Evolutionary conservation across 208 protist species (phyloP).

Genomic region (Leishmania arabica): DNA sequence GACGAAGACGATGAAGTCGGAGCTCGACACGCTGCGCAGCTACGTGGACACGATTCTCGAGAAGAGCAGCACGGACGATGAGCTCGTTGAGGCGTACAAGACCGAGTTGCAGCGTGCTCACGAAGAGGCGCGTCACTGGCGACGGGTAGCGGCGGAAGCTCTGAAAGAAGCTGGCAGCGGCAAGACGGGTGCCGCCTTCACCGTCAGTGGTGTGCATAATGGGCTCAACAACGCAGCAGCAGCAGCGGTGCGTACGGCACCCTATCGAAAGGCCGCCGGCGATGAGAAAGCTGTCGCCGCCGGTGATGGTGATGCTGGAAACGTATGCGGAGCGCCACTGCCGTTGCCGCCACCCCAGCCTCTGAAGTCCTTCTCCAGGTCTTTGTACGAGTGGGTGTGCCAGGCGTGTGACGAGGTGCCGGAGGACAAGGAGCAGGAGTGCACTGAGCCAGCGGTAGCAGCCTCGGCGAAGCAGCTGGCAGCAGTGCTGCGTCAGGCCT

Average conservation of each 20-base stretch:
- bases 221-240: background rate
- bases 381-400: conserved; percentile 27
- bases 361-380: background rate
- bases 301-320: background rate
- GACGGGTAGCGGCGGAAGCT: conserved; percentile 2
- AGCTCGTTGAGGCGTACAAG: conserved; percentile 70
- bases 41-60: conserved; percentile 61
- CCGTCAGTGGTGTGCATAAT: conserved; percentile 9
- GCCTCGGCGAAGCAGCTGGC: conserved; percentile 8
- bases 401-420: conserved; percentile 16
- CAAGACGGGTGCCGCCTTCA: background rate
- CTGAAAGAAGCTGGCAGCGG: background rate
- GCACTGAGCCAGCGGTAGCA: background rate
- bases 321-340: background rate
- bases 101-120: conserved; percentile 49
- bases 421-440: background rate
- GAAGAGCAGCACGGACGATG: conserved; percentile 76
- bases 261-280: conserved; percentile 9
- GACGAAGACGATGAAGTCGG: conserved; percentile 50
- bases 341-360: background rate
- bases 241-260: conserved; percentile 1
- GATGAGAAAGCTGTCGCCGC: background rate
- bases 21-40: conserved; percentile 59
- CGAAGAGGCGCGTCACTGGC: conserved; percentile 19
- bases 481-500: conserved; percentile 20